Evolutionary conservation across 2,329 filamentous ascomycete species (phyloP).

Genomic region (Dothideomycetes sp.): DNA sequence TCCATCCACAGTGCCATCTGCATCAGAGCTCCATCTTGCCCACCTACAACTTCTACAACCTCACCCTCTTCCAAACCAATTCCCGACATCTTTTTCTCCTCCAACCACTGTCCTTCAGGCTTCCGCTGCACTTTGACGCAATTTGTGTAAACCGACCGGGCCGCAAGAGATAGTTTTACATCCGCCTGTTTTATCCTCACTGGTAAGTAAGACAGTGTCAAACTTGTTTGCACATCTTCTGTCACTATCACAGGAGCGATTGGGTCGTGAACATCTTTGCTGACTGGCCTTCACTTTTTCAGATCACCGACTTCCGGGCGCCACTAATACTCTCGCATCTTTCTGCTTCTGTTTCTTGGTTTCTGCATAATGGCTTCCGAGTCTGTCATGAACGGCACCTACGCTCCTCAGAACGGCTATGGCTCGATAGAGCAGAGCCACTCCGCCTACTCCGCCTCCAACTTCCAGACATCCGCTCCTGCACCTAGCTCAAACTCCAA

Average conservation of each 20-base stretch:
- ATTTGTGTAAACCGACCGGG: conserved; percentile 6
- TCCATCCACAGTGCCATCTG: no score
- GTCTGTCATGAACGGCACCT: conserved; percentile 39
- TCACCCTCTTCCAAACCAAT: no score
- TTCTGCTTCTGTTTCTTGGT: conserved; percentile 6
- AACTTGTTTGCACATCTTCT: background rate
- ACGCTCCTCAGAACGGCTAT: conserved; percentile 35
- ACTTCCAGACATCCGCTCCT: conserved; percentile 17
- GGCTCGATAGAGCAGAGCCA: conserved; percentile 26
- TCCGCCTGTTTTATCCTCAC: conserved; percentile 6
- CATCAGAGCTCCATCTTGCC: no score
- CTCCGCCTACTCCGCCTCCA: conserved; percentile 23
- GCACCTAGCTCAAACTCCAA: conserved; percentile 16
- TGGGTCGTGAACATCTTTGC: no score
- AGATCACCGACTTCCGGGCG: background rate
- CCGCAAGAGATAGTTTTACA: conserved; percentile 12
- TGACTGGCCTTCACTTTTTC: background rate
- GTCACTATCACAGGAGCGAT: no score
- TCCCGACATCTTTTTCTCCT: background rate
- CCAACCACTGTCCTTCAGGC: background rate
- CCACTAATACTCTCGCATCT: background rate
- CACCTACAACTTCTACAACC: no score
- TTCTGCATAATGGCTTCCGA: conserved; percentile 31
- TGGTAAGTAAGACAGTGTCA: conserved; percentile 6
- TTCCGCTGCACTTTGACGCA: conserved; percentile 8